A percentile compares a stretch with the other conserved stretches of the same genome.
Conservation (phyloP, 192 early-diverging fungal genomes). For the Glomus cerebriforme region DNA sequence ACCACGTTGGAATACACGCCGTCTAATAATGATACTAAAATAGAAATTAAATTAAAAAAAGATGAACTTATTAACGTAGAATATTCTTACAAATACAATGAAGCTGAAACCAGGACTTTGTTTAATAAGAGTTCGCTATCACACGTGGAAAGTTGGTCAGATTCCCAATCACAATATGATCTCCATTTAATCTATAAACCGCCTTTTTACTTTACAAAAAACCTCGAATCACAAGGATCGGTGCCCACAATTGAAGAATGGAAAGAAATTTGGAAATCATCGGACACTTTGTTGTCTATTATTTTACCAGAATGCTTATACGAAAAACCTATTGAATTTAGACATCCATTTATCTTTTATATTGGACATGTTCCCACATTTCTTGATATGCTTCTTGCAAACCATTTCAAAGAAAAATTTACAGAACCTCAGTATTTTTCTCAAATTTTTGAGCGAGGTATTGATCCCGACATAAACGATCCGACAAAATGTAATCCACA, state of each 20-base stretch:
- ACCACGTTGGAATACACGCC: constrained; percentile 50
- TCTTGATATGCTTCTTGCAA: constrained; percentile 63
- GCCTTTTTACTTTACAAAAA: constrained; percentile 45
- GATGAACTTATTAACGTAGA: constrained; percentile 89
- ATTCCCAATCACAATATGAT: constrained; percentile 54
- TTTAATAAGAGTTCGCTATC: constrained; percentile 49
- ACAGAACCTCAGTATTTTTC: constrained; percentile 66
- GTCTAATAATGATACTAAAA: constrained; percentile 20
- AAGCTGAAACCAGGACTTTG: constrained; percentile 54
- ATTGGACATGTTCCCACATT: constrained; percentile 82
- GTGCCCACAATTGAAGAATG: constrained; percentile 74
- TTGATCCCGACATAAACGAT: constrained; percentile 86
- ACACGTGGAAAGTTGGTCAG: constrained; percentile 54
- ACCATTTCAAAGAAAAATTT: constrained; percentile 46
- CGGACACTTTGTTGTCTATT: constrained; percentile 72
- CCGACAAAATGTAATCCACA: constrained; percentile 75
- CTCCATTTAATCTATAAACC: constrained; percentile 62
- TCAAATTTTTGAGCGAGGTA: constrained; percentile 91
- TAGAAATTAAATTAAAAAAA: constrained; percentile 53
- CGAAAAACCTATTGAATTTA: constrained; percentile 76
- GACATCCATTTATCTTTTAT: constrained; percentile 91
- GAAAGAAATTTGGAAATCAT: constrained; percentile 77
- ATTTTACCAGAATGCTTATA: constrained; percentile 57
- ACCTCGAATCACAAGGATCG: background rate
- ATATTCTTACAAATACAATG: constrained; percentile 84